Conservation (phyloP, 2,329 filamentous ascomycete genomes). For the Claviceps pusilla region DNA sequence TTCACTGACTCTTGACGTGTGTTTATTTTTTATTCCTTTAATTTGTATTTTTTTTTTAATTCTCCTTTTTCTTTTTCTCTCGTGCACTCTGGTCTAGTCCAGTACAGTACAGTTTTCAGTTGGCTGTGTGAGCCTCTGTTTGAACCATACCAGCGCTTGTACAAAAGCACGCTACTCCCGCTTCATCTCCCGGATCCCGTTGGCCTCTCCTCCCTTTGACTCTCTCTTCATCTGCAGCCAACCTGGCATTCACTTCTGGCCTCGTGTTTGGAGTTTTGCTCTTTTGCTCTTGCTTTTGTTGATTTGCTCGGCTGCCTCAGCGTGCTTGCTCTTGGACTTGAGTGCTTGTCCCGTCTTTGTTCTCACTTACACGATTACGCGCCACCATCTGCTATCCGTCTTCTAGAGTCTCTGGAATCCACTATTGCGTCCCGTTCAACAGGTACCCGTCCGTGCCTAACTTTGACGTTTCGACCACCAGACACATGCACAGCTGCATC, state of each 20-base stretch:
- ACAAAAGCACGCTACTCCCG: conserved; percentile 10
- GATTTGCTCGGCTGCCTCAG: not conserved
- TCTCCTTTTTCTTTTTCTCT: not conserved
- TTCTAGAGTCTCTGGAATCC: conserved; percentile 1
- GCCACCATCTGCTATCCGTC: conserved; percentile 8
- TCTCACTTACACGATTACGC: conserved; percentile 5
- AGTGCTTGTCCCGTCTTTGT: conserved; percentile 1
- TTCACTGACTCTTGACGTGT: conserved; percentile 5
- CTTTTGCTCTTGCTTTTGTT: not conserved
- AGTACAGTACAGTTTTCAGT: not conserved
- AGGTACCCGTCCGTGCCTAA: conserved; percentile 11
- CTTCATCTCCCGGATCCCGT: conserved; percentile 1
- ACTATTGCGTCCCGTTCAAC: conserved; percentile 7
- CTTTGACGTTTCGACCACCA: conserved; percentile 1
- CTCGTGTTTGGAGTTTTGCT: not conserved
- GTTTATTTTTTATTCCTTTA: no score
- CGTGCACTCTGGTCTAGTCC: not conserved
- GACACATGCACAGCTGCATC: conserved; percentile 1
- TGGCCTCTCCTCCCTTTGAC: conserved; percentile 5
- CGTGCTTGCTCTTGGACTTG: not conserved
- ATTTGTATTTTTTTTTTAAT: no score
- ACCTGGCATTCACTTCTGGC: conserved; percentile 1
- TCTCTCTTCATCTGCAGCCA: conserved; percentile 5
- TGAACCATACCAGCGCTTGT: conserved; percentile 2
- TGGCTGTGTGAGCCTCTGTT: conserved; percentile 1